Conservation (phyloP, 305 asterid genomes). For the Petunia hybrid region DNA sequence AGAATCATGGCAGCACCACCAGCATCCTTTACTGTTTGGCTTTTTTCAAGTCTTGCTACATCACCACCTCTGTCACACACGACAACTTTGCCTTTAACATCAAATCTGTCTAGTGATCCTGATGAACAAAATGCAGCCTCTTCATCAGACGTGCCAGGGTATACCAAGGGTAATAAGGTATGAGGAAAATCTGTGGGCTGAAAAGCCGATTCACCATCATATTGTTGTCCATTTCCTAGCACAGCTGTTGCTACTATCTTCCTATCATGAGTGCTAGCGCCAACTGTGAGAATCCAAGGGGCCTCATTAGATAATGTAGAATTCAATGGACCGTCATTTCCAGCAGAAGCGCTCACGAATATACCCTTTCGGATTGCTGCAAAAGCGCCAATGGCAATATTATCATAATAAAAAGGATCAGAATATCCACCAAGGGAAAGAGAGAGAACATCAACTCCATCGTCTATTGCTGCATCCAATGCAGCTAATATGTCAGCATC, state of each 20-base stretch:
- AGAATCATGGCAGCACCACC: conserved; percentile 71
- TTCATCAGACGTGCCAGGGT: conserved; percentile 48
- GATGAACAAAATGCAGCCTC: conserved; percentile 46
- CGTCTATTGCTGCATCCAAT: conserved; percentile 59
- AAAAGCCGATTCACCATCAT: conserved; percentile 53
- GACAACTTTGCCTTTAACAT: conserved; percentile 58
- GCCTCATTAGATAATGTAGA: conserved; percentile 55
- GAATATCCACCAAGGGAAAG: conserved; percentile 54
- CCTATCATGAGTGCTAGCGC: conserved; percentile 65
- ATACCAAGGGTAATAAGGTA: conserved; percentile 48
- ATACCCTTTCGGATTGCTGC: conserved; percentile 59
- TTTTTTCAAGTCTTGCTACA: conserved; percentile 44
- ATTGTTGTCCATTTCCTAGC: conserved; percentile 42
- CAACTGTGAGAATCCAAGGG: conserved; percentile 66
- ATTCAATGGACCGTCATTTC: conserved; percentile 48
- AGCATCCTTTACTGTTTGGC: conserved; percentile 55
- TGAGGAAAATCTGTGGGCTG: conserved; percentile 53
- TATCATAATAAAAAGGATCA: conserved; percentile 42
- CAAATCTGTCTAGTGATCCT: conserved; percentile 41
- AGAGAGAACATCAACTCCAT: conserved; percentile 65
- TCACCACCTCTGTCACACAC: conserved; percentile 55
- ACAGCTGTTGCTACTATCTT: conserved; percentile 40
- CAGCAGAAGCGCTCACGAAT: conserved; percentile 61
- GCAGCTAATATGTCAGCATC: conserved; percentile 58
- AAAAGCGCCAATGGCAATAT: conserved; percentile 58